Evolutionary conservation across 1,284 basidiomycete genomes (phyloP).

Genomic region (Malassezia psittaci): DNA sequence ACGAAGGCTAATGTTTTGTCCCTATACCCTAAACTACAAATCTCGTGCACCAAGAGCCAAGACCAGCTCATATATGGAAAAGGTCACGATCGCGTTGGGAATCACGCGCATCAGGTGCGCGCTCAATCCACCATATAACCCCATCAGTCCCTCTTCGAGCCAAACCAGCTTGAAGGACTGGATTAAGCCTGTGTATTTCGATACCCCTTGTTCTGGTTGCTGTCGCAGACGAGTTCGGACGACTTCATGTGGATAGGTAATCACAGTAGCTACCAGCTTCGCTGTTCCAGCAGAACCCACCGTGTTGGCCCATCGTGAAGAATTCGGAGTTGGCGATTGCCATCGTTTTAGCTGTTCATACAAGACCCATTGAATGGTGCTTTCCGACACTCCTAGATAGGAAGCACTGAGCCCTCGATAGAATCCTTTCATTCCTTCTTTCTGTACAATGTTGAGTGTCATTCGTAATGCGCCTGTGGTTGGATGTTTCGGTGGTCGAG

Average conservation of each 20-base stretch:
- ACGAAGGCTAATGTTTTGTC: slow-evolving; percentile 22
- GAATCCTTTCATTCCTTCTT: slow-evolving; percentile 77
- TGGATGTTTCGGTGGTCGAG: slow-evolving; percentile 28
- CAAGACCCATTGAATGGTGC: slow-evolving; percentile 93
- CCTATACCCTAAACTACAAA: slow-evolving; percentile 15
- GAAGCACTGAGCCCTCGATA: slow-evolving; percentile 92
- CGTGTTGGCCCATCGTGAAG: slow-evolving; percentile 60
- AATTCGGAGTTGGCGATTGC: not conserved
- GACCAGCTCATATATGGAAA: slow-evolving; percentile 52
- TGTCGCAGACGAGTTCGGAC: slow-evolving; percentile 83
- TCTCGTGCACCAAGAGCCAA: slow-evolving; percentile 26
- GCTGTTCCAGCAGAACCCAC: slow-evolving; percentile 82
- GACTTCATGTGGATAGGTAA: slow-evolving; percentile 47
- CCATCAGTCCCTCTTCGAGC: slow-evolving; percentile 74
- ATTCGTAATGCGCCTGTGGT: slow-evolving; percentile 54
- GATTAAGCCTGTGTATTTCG: slow-evolving; percentile 72
- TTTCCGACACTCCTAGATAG: slow-evolving; percentile 90
- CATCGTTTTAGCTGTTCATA: slow-evolving; percentile 71
- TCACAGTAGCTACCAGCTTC: slow-evolving; percentile 59
- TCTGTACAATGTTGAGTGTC: slow-evolving; percentile 65
- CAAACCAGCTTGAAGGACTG: slow-evolving; percentile 79
- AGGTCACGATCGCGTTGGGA: slow-evolving; percentile 87
- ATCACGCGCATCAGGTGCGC: slow-evolving; percentile 85
- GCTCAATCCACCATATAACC: slow-evolving; percentile 81
- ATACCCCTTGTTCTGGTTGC: slow-evolving; percentile 54